Percentiles rank a stretch among this genome's conserved stretches.
Evolutionary conservation across 2,329 filamentous ascomycete genomes (phyloP).

Genomic region (Sclerotinia sclerotiorum): DNA sequence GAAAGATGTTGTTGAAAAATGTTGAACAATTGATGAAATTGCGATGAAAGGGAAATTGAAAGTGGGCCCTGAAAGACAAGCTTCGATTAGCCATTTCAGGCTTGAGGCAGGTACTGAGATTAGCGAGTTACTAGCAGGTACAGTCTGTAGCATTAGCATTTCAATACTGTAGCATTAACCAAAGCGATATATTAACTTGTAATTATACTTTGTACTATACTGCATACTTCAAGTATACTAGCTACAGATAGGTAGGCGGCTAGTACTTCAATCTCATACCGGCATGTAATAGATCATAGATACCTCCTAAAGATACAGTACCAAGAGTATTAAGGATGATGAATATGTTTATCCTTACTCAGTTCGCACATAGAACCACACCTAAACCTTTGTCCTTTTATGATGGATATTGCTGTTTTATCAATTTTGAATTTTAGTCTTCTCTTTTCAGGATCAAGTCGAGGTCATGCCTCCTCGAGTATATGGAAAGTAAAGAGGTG

Average conservation of each 20-base stretch:
- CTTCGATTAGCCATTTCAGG: neutral
- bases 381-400: neutral
- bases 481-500: too few species aligned
- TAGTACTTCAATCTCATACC: too few species aligned
- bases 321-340: neutral
- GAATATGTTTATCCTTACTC: neutral
- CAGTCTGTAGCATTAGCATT: too few species aligned
- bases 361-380: neutral
- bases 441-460: neutral
- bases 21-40: constrained; percentile 11
- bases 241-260: too few species aligned
- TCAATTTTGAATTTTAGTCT: neutral
- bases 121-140: neutral
- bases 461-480: too few species aligned
- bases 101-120: constrained; percentile 11
- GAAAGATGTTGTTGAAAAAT: neutral
- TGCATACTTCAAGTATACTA: too few species aligned
- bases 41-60: neutral
- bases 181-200: too few species aligned
- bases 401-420: neutral
- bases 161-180: too few species aligned
- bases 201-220: too few species aligned
- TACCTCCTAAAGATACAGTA: too few species aligned
- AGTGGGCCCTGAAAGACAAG: neutral
- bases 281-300: too few species aligned